A percentile compares a stretch with the other conserved stretches of the same genome.
These are phyloP conservation scores for Inga oerstediana DNA, from an alignment of 306 rosid genomes.

Conservation along the genomic window DNA sequence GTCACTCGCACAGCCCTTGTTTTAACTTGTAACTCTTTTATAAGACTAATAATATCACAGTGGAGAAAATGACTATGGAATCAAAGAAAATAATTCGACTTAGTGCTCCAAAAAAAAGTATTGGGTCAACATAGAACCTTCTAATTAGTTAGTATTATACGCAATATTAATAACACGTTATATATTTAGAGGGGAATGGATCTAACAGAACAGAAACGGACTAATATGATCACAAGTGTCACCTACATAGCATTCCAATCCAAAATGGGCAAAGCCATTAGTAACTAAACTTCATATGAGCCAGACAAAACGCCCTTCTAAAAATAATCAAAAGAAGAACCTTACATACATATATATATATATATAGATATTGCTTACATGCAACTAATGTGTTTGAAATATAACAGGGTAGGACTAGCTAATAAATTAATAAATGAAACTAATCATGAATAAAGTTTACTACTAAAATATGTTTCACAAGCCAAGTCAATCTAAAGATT, in stretches of 20 bases:
- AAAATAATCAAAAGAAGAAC: neutral
- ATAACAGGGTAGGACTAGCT: neutral
- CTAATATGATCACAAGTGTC: slow-evolving; percentile 11
- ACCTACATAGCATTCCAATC: neutral
- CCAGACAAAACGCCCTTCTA: neutral
- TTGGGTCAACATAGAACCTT: slow-evolving; percentile 9
- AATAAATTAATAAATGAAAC: neutral
- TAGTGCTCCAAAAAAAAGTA: neutral
- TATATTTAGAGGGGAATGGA: neutral
- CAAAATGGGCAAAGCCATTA: neutral
- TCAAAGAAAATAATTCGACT: neutral
- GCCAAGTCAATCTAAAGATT: neutral
- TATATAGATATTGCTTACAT: neutral
- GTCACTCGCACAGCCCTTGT: neutral
- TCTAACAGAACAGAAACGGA: neutral
- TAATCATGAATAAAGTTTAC: neutral
- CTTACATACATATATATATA: no score
- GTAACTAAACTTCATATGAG: neutral
- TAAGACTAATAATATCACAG: neutral
- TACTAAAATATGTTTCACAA: neutral
- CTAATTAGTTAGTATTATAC: neutral
- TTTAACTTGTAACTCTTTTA: neutral
- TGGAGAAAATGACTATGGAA: neutral
- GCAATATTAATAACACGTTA: neutral
- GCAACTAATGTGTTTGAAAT: neutral